phyloP scores from a whole-genome alignment of 129 eudicot species.

The Saposhnikovia divaricata region DNA sequence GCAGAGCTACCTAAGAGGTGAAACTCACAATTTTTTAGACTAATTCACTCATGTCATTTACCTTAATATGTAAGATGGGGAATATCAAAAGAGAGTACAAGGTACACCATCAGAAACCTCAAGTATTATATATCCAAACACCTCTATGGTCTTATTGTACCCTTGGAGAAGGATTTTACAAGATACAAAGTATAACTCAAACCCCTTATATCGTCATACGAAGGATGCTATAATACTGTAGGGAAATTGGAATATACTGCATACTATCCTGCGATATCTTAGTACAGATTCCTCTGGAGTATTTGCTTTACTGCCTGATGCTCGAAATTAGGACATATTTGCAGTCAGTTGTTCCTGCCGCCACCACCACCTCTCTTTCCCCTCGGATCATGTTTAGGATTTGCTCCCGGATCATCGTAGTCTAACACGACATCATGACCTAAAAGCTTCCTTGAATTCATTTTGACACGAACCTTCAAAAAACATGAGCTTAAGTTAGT shows the following conservation, averaged over 20 bases:
- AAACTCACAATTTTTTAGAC: background rate
- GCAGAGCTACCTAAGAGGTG: background rate
- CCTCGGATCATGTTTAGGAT: slow-evolving; percentile 72
- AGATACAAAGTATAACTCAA: background rate
- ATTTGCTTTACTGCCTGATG: background rate
- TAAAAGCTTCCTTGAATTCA: slow-evolving; percentile 47
- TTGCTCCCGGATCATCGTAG: slow-evolving; percentile 70
- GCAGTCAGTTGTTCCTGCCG: slow-evolving; percentile 44
- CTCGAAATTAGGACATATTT: background rate
- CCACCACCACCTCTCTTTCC: slow-evolving; percentile 48
- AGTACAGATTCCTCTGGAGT: background rate
- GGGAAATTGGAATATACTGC: background rate
- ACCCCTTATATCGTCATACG: background rate
- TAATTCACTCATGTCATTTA: background rate
- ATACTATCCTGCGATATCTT: background rate
- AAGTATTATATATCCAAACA: background rate
- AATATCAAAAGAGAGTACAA: background rate
- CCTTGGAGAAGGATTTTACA: background rate
- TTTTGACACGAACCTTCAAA: slow-evolving; percentile 32
- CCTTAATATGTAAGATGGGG: background rate
- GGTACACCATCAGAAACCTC: background rate
- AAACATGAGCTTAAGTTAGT: slow-evolving; percentile 5
- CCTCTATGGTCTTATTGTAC: slow-evolving; percentile 6
- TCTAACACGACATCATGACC: slow-evolving; percentile 41
- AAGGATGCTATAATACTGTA: background rate